phyloP scores from a whole-genome alignment of 331 rosid genomes.

The Acacia pycnantha region DNA sequence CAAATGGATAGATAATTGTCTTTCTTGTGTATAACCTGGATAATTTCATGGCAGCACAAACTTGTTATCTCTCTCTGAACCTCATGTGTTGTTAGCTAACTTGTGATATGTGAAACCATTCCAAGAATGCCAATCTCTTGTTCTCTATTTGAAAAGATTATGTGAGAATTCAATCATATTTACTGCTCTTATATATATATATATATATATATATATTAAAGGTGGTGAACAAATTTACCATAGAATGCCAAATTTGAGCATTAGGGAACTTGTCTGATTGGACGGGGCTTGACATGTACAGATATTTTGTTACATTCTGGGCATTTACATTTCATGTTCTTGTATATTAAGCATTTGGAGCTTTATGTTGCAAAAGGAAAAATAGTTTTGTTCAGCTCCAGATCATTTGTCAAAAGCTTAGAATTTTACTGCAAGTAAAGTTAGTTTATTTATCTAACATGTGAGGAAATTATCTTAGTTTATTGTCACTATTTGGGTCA shows the following conservation, averaged over 20 bases:
- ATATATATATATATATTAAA: not conserved
- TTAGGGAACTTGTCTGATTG: not conserved
- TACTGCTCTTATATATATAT: not conserved
- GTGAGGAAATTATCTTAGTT: no score
- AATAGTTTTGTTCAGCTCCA: not conserved
- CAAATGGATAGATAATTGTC: constrained; percentile 13
- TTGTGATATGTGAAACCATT: not conserved
- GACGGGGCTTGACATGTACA: constrained; percentile 8
- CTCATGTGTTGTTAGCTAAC: not conserved
- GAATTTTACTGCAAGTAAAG: not conserved
- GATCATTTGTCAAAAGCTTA: not conserved
- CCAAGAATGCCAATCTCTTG: not conserved
- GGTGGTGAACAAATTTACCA: not conserved
- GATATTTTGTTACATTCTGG: not conserved
- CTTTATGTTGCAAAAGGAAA: not conserved
- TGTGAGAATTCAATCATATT: constrained; percentile 1
- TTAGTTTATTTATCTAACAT: constrained; percentile 1
- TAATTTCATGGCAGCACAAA: not conserved
- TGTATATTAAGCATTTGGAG: not conserved
- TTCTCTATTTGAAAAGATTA: constrained; percentile 15
- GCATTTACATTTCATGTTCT: not conserved
- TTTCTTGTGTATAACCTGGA: not conserved
- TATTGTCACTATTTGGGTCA: no score
- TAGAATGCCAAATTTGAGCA: not conserved
- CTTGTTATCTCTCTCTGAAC: not conserved